Evolutionary conservation across 140 eudicot genomes (phyloP).

Genomic region (Cichorium intybus): DNA sequence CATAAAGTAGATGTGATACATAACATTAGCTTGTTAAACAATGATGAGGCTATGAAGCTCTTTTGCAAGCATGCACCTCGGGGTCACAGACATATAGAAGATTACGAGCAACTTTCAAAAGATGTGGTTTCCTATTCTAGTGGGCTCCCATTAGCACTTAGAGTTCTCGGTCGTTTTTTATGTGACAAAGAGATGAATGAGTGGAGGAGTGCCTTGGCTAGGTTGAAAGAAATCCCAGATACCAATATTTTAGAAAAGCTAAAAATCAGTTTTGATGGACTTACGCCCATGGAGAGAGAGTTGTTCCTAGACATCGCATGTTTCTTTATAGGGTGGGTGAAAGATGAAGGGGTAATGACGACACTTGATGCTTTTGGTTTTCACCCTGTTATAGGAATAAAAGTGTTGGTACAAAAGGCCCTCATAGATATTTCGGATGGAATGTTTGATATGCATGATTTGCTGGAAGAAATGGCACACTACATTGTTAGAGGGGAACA

Average conservation of each 20-base stretch:
- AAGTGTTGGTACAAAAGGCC: slow-evolving; percentile 28
- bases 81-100: not conserved
- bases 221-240: slow-evolving; percentile 11
- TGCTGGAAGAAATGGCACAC: slow-evolving; percentile 26
- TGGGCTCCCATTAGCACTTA: slow-evolving; percentile 36
- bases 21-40: too few relatives aligned
- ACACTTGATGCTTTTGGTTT: slow-evolving; percentile 26
- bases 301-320: slow-evolving; percentile 38
- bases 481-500: slow-evolving; percentile 12
- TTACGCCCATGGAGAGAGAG: slow-evolving; percentile 3
- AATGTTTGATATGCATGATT: slow-evolving; percentile 21
- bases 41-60: too few relatives aligned
- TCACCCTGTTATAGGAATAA: slow-evolving; percentile 27
- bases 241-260: not conserved
- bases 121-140: slow-evolving; percentile 21
- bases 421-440: slow-evolving; percentile 3
- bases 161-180: slow-evolving; percentile 20
- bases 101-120: not conserved
- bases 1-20: too few relatives aligned
- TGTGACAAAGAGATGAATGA: slow-evolving; percentile 17
- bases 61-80: slow-evolving; percentile 1
- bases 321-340: not conserved
- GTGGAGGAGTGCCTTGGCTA: slow-evolving; percentile 23
- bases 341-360: not conserved
- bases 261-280: slow-evolving; percentile 29